These are phyloP conservation scores for Termitomyces eurrhizus DNA, from an alignment of 768 basidiomycete genomes.

Conservation along the genomic window DNA sequence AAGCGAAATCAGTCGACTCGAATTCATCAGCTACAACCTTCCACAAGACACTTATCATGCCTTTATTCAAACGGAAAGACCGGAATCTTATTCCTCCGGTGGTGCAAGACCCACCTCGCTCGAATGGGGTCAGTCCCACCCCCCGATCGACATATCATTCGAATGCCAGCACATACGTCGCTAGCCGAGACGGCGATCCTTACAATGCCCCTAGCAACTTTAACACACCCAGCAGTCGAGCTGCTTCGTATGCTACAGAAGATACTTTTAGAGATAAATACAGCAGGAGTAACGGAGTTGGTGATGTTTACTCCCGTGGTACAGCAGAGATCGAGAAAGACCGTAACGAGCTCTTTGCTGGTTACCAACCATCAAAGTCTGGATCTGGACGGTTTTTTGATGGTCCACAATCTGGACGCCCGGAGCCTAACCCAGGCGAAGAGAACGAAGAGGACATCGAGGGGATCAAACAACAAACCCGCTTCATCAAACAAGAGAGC, in stretches of 20 bases:
- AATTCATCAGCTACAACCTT: conserved; percentile 3
- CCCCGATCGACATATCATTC: conserved; percentile 39
- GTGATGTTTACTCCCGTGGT: conserved; percentile 66
- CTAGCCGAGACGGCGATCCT: conserved; percentile 51
- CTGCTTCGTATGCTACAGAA: conserved; percentile 13
- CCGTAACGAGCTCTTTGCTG: conserved; percentile 72
- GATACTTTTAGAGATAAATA: conserved; percentile 40
- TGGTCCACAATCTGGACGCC: conserved; percentile 40
- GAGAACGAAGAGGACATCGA: conserved; percentile 88
- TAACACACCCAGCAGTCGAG: conserved; percentile 23
- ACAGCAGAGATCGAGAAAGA: conserved; percentile 57
- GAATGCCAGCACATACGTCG: conserved; percentile 57
- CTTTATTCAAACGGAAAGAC: conserved; percentile 67
- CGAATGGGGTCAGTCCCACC: conserved; percentile 32
- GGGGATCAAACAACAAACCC: conserved; percentile 91
- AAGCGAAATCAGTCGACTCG: neutral
- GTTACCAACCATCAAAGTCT: conserved; percentile 58
- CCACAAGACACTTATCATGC: conserved; percentile 38
- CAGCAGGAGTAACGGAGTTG: conserved; percentile 48
- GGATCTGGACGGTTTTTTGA: conserved; percentile 70
- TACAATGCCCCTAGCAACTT: conserved; percentile 58
- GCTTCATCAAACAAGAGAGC: conserved; percentile 87
- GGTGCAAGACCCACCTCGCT: conserved; percentile 29
- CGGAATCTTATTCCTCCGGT: conserved; percentile 65
- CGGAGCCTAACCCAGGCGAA: conserved; percentile 54